Conservation (phyloP, 1,139 yeast species). For the Taphrina pruni region DNA sequence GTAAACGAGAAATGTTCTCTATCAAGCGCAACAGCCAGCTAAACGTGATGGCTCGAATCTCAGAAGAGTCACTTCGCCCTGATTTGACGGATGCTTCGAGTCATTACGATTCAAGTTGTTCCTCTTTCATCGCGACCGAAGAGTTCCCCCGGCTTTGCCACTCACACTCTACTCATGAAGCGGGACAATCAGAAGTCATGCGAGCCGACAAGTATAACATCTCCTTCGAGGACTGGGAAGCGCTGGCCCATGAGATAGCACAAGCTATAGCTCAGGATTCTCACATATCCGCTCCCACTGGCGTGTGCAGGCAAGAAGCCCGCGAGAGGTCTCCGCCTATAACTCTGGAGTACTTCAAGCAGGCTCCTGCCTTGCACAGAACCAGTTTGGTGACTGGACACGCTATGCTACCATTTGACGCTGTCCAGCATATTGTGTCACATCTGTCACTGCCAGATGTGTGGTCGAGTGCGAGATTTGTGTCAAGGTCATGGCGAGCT, state of each 20-base stretch:
- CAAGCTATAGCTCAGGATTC: constrained; percentile 1
- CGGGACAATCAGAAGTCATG: background rate
- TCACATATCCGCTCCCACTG: background rate
- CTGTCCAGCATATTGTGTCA: background rate
- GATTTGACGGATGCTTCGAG: constrained; percentile 9
- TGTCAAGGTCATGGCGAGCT: constrained; percentile 6
- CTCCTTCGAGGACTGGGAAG: constrained; percentile 9
- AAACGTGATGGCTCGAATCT: constrained; percentile 5
- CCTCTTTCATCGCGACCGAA: background rate
- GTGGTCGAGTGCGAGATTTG: background rate
- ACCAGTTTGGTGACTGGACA: background rate
- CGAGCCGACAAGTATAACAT: background rate
- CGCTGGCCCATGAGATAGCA: constrained; percentile 4
- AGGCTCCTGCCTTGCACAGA: background rate
- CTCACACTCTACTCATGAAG: background rate
- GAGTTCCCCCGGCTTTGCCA: background rate
- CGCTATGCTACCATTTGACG: too few species aligned
- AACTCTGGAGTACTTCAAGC: background rate
- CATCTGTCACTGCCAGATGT: background rate
- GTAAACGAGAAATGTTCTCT: constrained; percentile 11
- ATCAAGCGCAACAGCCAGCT: constrained; percentile 8
- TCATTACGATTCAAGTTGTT: constrained; percentile 6
- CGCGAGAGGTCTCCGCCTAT: background rate
- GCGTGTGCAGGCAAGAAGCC: background rate
- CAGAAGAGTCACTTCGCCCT: constrained; percentile 5